These are phyloP conservation scores for Arabidopsis hybrid DNA, from an alignment of 441 rosid genomes.

Conservation along the genomic window DNA sequence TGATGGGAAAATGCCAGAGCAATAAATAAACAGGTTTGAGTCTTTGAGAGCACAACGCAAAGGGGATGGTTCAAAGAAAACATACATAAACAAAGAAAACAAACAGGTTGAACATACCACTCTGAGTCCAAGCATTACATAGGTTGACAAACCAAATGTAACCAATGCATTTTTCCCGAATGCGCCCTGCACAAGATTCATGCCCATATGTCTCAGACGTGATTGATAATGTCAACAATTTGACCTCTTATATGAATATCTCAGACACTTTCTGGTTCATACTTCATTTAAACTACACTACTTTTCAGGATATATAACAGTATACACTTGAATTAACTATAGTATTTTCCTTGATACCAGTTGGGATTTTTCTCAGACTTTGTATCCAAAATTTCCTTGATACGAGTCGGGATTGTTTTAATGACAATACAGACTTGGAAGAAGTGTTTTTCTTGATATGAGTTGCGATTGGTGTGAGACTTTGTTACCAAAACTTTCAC, in stretches of 20 bases:
- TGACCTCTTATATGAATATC: neutral
- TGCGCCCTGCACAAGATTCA: constrained; percentile 67
- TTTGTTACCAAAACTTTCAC: neutral
- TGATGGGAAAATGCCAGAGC: constrained; percentile 39
- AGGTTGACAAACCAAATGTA: constrained; percentile 82
- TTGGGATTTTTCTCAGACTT: no score
- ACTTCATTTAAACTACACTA: neutral
- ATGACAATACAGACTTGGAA: neutral
- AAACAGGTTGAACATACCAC: constrained; percentile 61
- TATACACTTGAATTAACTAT: neutral
- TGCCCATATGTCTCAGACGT: constrained; percentile 8
- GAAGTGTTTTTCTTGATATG: neutral
- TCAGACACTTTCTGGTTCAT: neutral
- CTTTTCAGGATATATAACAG: neutral
- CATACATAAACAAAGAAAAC: neutral
- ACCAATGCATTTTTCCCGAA: constrained; percentile 79
- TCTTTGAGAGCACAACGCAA: neutral
- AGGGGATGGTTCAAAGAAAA: neutral
- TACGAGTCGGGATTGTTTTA: neutral
- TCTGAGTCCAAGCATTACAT: constrained; percentile 87
- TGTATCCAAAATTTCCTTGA: neutral
- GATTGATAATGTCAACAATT: neutral
- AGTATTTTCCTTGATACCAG: neutral
- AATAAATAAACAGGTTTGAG: neutral
- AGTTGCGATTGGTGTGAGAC: neutral